phyloP scores from a whole-genome alignment of 2,329 filamentous ascomycete species.

The Colletotrichum sp. region DNA sequence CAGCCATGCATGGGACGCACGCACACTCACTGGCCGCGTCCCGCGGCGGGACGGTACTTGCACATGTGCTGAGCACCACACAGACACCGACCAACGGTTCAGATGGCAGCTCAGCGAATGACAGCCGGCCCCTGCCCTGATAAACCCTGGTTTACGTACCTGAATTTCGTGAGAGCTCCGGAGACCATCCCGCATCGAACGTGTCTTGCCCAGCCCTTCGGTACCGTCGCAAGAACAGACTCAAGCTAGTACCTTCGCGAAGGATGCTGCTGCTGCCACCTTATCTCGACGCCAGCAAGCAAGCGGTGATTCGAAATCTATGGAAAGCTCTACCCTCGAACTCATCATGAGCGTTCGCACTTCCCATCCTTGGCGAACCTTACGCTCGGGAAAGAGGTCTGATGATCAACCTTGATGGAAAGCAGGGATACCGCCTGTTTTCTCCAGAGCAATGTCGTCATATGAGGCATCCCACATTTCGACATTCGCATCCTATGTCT shows the following conservation, averaged over 20 bases:
- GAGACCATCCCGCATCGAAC: slow-evolving; percentile 5
- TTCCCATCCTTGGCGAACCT: background rate
- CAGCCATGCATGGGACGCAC: background rate
- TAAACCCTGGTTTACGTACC: slow-evolving; percentile 36
- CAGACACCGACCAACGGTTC: slow-evolving; percentile 11
- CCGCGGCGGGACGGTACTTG: background rate
- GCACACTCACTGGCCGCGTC: background rate
- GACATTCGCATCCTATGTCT: background rate
- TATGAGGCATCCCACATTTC: background rate
- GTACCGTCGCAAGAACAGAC: background rate
- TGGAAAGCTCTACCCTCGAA: background rate
- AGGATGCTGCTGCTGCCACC: background rate
- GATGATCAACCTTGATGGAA: background rate
- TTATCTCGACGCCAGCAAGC: background rate
- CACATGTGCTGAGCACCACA: background rate
- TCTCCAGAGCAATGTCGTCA: background rate
- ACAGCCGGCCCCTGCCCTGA: slow-evolving; percentile 2
- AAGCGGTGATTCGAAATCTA: background rate
- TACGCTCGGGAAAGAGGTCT: background rate
- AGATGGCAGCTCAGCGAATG: slow-evolving; percentile 23
- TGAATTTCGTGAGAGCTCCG: slow-evolving; percentile 34
- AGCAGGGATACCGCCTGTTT: background rate
- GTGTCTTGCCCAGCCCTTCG: background rate
- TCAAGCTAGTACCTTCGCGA: background rate
- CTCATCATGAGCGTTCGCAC: background rate